Conservation (phyloP, 805 yeast genomes). For the Trichomonascus vanleenenianus region DNA sequence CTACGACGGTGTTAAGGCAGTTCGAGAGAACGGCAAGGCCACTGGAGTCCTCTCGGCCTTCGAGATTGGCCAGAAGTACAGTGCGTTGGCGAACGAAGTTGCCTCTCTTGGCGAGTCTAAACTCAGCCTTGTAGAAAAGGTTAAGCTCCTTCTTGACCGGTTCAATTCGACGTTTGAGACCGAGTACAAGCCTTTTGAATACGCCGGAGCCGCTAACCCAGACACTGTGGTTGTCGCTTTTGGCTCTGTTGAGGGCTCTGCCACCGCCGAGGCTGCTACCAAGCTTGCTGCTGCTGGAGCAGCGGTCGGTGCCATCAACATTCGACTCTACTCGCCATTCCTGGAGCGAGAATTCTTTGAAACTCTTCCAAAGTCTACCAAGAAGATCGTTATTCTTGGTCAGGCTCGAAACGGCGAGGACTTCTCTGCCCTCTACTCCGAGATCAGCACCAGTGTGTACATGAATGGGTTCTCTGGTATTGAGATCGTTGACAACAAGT, state of each 20-base stretch:
- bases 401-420: constrained; percentile 35
- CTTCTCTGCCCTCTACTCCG: constrained; percentile 51
- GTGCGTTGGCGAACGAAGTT: constrained; percentile 2
- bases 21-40: constrained; percentile 38
- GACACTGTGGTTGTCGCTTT: constrained; percentile 74
- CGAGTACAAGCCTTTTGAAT: constrained; percentile 55
- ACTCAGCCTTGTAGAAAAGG: constrained; percentile 6
- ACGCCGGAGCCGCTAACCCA: constrained; percentile 54
- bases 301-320: constrained; percentile 57
- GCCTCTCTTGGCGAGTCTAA: neutral
- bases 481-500: constrained; percentile 28
- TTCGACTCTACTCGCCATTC: constrained; percentile 78
- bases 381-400: constrained; percentile 59
- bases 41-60: constrained; percentile 31
- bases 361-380: constrained; percentile 49
- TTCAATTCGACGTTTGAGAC: constrained; percentile 42
- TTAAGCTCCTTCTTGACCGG: constrained; percentile 1
- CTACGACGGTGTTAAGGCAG: constrained; percentile 70
- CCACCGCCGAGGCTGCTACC: constrained; percentile 40
- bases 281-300: constrained; percentile 28
- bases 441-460: constrained; percentile 54
- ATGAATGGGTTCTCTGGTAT: constrained; percentile 17
- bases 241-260: constrained; percentile 60
- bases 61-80: constrained; percentile 13
- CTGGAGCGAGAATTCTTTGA: constrained; percentile 51